Conservation (phyloP, 306 rosid genomes). For the Gastrolobium villosum region DNA sequence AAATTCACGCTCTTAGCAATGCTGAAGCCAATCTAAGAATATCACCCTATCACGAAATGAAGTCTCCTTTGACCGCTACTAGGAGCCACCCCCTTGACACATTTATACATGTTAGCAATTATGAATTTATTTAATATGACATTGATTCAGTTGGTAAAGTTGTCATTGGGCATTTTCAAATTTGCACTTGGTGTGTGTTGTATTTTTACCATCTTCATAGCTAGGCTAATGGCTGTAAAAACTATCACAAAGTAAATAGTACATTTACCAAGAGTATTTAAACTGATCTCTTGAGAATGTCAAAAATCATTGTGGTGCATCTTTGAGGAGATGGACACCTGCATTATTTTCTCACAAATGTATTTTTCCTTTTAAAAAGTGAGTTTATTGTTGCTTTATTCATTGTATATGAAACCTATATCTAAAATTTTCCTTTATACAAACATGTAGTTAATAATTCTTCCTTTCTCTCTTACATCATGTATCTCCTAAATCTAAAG, state of each 20-base stretch:
- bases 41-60: conserved; percentile 24
- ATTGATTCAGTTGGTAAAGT: conserved; percentile 18
- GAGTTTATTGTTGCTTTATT: background rate
- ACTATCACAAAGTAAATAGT: conserved; percentile 2
- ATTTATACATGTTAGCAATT: conserved; percentile 12
- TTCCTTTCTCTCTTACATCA: background rate
- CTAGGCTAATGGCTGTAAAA: background rate
- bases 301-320: conserved; percentile 15
- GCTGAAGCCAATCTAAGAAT: conserved; percentile 12
- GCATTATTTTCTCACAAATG: conserved; percentile 11
- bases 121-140: conserved; percentile 24
- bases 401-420: too few species aligned
- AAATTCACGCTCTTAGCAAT: conserved; percentile 29
- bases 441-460: background rate
- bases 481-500: conserved; percentile 24
- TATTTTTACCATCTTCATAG: background rate
- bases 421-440: background rate
- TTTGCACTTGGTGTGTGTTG: conserved; percentile 9
- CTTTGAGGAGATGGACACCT: conserved; percentile 8
- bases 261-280: conserved; percentile 7
- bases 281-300: conserved; percentile 11
- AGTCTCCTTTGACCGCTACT: conserved; percentile 25
- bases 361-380: conserved; percentile 7
- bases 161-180: conserved; percentile 6
- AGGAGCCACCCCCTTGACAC: background rate